A percentile compares a stretch with the other conserved stretches of the same genome.
These are phyloP conservation scores for Cercospora janseana DNA, from an alignment of 2,329 filamentous ascomycete species.

Conservation along the genomic window DNA sequence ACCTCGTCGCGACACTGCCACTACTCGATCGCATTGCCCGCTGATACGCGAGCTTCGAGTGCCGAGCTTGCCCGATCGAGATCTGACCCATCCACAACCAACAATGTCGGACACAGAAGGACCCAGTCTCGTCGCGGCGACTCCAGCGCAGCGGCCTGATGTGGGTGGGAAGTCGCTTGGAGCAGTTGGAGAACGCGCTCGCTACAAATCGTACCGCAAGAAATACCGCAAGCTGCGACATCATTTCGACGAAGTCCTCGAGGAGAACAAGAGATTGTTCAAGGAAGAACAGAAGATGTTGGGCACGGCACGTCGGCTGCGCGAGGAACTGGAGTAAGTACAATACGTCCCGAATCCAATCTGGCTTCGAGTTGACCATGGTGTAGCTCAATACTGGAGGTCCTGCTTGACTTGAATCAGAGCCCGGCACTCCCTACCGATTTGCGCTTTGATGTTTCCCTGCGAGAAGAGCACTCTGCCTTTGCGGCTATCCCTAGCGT, in stretches of 20 bases:
- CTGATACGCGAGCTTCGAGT: too few species aligned
- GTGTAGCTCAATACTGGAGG: constrained; percentile 76
- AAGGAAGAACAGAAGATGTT: constrained; percentile 77
- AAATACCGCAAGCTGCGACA: constrained; percentile 93
- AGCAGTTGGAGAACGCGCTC: constrained; percentile 23
- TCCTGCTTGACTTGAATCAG: constrained; percentile 86
- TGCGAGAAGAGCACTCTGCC: constrained; percentile 72
- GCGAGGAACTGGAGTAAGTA: constrained; percentile 87
- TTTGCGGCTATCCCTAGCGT: constrained; percentile 45
- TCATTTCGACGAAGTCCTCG: constrained; percentile 73
- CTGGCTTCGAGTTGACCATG: constrained; percentile 22
- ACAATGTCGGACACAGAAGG: constrained; percentile 37
- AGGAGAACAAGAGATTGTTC: constrained; percentile 78
- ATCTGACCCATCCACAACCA: background rate
- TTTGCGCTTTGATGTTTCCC: constrained; percentile 61
- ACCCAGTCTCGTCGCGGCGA: constrained; percentile 4
- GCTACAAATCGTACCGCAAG: constrained; percentile 55
- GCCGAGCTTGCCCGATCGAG: too few species aligned
- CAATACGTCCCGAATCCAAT: too few species aligned
- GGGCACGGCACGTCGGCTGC: constrained; percentile 76
- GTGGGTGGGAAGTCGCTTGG: constrained; percentile 29
- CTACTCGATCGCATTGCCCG: background rate
- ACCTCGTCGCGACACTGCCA: background rate
- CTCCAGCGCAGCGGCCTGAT: constrained; percentile 16
- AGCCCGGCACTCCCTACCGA: constrained; percentile 50